Conservation (phyloP, 345 rosid genomes). For the Raphanus raphanistrum region DNA sequence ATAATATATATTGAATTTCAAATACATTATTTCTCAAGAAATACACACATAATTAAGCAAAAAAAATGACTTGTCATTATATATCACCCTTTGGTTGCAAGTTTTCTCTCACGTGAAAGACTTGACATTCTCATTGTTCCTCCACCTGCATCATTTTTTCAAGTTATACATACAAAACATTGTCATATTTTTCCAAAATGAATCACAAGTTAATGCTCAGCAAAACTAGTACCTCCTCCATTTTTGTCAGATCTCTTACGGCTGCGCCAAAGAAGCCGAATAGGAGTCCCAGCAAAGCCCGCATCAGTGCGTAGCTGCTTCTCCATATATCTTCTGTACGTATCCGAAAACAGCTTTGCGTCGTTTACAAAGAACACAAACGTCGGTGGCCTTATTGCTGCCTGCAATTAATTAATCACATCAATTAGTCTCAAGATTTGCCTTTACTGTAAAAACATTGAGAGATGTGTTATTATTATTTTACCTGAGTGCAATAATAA, state of each 20-base stretch:
- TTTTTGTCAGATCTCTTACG: conserved; percentile 70
- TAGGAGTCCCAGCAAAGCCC: conserved; percentile 87
- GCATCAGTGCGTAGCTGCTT: conserved; percentile 87
- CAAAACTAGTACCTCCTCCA: conserved; percentile 43
- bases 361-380: conserved; percentile 96
- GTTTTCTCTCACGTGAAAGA: conserved; percentile 34
- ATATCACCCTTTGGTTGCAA: conserved; percentile 28
- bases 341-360: conserved; percentile 82
- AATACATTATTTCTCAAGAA: neutral
- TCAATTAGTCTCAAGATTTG: neutral
- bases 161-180: neutral
- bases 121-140: conserved; percentile 38
- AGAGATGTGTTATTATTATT: too few relatives aligned
- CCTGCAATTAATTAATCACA: conserved; percentile 55
- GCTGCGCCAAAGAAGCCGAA: conserved; percentile 90
- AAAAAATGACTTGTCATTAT: neutral
- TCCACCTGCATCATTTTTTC: conserved; percentile 25
- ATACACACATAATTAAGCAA: conserved; percentile 1
- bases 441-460: neutral
- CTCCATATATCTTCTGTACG: conserved; percentile 90
- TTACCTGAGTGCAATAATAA: conserved; percentile 86
- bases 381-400: conserved; percentile 95
- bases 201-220: neutral
- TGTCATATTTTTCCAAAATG: neutral
- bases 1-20: neutral